A percentile compares a stretch with the other conserved stretches of the same genome.
phyloP scores from a whole-genome alignment of 495 filamentous ascomycete genomes.

The Patellaria atrata region DNA sequence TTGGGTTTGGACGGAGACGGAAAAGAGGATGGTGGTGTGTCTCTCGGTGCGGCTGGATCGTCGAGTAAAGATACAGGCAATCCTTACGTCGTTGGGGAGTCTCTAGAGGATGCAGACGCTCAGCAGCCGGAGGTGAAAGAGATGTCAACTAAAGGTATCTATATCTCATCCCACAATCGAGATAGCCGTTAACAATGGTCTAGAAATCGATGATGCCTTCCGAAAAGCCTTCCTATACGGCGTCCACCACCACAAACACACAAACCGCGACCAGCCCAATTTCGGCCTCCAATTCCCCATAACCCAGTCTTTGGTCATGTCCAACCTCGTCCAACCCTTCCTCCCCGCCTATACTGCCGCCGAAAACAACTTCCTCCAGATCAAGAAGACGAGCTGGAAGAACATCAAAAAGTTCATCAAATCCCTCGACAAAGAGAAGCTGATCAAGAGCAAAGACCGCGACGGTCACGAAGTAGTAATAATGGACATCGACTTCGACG shows the following conservation, averaged over 20 bases:
- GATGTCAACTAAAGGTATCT: constrained; percentile 40
- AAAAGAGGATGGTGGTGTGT: constrained; percentile 33
- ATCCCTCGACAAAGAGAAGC: constrained; percentile 45
- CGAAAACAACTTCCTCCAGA: constrained; percentile 44
- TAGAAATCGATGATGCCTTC: constrained; percentile 58
- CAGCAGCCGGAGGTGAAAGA: constrained; percentile 31
- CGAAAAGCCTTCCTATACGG: constrained; percentile 54
- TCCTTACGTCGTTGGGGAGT: constrained; percentile 2
- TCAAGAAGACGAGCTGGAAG: constrained; percentile 68
- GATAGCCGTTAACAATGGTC: too few species aligned
- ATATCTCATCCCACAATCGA: too few species aligned
- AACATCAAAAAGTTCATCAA: constrained; percentile 64
- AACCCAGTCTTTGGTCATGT: constrained; percentile 49
- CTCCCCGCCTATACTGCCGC: constrained; percentile 44
- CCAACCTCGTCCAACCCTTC: constrained; percentile 51
- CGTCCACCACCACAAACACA: constrained; percentile 36
- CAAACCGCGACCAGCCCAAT: constrained; percentile 37
- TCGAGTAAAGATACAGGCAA: constrained; percentile 4
- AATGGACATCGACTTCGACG: constrained; percentile 50
- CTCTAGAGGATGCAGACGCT: constrained; percentile 13
- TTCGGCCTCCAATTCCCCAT: constrained; percentile 48
- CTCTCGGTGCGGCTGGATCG: constrained; percentile 22
- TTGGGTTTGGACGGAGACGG: constrained; percentile 25
- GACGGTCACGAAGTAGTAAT: constrained; percentile 52
- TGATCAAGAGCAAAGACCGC: constrained; percentile 53